Evolutionary conservation across 345 rosid species (phyloP).

Genomic region (Eucalyptus marginata): DNA sequence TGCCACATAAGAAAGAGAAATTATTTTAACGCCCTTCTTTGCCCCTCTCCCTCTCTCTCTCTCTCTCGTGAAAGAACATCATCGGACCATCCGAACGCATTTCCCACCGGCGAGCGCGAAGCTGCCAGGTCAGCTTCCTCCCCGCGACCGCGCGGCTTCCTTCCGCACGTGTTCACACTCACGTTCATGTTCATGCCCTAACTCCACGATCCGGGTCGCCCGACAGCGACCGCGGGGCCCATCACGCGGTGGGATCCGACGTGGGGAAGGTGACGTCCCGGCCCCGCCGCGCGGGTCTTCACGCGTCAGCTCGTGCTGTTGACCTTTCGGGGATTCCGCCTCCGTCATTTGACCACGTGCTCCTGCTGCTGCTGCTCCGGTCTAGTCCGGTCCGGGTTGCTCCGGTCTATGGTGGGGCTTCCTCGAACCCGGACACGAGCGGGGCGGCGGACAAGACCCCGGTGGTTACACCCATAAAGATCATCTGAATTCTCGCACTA

Average conservation of each 20-base stretch:
- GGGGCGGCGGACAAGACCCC: neutral
- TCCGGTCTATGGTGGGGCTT: neutral
- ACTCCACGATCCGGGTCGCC: neutral
- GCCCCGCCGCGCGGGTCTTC: neutral
- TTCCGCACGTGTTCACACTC: neutral
- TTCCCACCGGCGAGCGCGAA: neutral
- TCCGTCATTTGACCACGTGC: neutral
- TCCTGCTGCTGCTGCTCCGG: neutral
- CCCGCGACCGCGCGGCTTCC: neutral
- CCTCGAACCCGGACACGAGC: neutral
- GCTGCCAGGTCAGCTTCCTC: neutral
- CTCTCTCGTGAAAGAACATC: neutral
- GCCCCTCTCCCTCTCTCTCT: too few relatives aligned
- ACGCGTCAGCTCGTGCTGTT: neutral
- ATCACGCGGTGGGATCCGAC: neutral
- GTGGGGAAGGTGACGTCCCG: neutral
- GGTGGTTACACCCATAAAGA: neutral
- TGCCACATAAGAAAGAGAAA: too few relatives aligned
- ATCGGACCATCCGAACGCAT: neutral
- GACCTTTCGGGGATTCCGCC: neutral
- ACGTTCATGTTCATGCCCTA: neutral
- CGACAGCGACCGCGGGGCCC: neutral
- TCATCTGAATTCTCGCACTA: rapidly evolving
- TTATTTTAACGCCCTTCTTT: neutral
- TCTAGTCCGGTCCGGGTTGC: neutral